phyloP scores from a whole-genome alignment of 805 yeast species.

The Saturnispora hagleri region DNA sequence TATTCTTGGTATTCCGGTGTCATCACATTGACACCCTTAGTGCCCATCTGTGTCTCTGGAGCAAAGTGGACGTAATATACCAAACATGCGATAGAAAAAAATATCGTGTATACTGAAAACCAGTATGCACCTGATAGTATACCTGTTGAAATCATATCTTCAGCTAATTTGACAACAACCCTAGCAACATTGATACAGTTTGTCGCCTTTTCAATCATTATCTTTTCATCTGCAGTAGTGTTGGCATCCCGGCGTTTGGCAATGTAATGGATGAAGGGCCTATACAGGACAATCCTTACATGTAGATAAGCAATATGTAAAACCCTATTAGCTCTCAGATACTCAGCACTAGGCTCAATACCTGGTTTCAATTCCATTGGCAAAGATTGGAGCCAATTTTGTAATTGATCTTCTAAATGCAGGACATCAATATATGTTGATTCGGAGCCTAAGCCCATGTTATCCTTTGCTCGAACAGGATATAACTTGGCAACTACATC shows the following conservation, averaged over 20 bases:
- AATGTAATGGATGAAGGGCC: constrained; percentile 83
- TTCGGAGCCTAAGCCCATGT: constrained; percentile 7
- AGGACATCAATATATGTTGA: constrained; percentile 35
- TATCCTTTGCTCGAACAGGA: constrained; percentile 47
- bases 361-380: constrained; percentile 70
- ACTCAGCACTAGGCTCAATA: constrained; percentile 54
- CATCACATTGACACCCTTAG: constrained; percentile 21
- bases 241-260: constrained; percentile 36
- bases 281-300: constrained; percentile 70
- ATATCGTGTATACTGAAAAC: constrained; percentile 85
- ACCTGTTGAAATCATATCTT: constrained; percentile 65
- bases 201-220: constrained; percentile 61
- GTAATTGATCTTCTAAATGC: constrained; percentile 57
- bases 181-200: constrained; percentile 81
- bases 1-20: constrained; percentile 40
- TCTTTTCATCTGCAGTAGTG: constrained; percentile 38
- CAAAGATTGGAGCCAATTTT: constrained; percentile 60
- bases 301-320: constrained; percentile 65
- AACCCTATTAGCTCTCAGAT: constrained; percentile 65
- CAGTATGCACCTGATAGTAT: constrained; percentile 80
- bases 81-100: constrained; percentile 80
- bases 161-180: constrained; percentile 70
- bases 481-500: constrained; percentile 65
- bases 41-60: constrained; percentile 19
- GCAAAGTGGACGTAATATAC: constrained; percentile 65